These are phyloP conservation scores for Achaetomiella virescens DNA, from an alignment of 495 filamentous ascomycete species.

Conservation along the genomic window DNA sequence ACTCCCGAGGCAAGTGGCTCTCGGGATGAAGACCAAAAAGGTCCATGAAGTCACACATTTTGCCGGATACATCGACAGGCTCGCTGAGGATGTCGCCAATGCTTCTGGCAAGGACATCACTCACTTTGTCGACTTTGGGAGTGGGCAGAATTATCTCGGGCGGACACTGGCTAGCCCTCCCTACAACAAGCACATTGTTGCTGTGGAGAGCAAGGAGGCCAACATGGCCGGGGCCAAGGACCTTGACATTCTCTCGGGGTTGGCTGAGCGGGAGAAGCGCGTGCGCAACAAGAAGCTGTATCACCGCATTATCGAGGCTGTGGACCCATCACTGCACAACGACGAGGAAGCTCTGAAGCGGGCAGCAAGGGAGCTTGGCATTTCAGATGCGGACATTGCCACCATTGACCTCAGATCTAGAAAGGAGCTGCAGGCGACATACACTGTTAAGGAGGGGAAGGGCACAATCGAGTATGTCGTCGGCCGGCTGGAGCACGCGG, in stretches of 20 bases:
- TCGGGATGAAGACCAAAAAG: slow-evolving; percentile 96
- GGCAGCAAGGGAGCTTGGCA: slow-evolving; percentile 30
- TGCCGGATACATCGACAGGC: slow-evolving; percentile 46
- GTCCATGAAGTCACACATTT: slow-evolving; percentile 79
- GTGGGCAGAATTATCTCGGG: slow-evolving; percentile 92
- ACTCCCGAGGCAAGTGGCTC: slow-evolving; percentile 62
- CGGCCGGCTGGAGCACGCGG: slow-evolving; percentile 51
- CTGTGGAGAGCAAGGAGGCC: slow-evolving; percentile 78
- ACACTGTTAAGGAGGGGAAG: slow-evolving; percentile 48
- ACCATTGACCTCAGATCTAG: slow-evolving; percentile 42
- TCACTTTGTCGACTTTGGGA: slow-evolving; percentile 92
- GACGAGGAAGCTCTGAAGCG: slow-evolving; percentile 37
- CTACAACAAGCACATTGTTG: slow-evolving; percentile 80
- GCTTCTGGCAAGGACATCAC: slow-evolving; percentile 51
- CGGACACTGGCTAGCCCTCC: slow-evolving; percentile 77
- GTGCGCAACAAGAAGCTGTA: slow-evolving; percentile 72
- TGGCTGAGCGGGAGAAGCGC: slow-evolving; percentile 60
- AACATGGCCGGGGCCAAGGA: slow-evolving; percentile 79
- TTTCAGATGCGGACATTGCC: slow-evolving; percentile 29
- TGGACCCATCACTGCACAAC: slow-evolving; percentile 33
- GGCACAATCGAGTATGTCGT: slow-evolving; percentile 65
- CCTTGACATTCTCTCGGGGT: slow-evolving; percentile 69
- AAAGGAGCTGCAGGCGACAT: slow-evolving; percentile 41
- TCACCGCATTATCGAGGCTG: slow-evolving; percentile 41
- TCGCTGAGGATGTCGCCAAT: slow-evolving; percentile 46